phyloP scores from a whole-genome alignment of 2,329 filamentous ascomycete species.

The Parastagonospora avenae region DNA sequence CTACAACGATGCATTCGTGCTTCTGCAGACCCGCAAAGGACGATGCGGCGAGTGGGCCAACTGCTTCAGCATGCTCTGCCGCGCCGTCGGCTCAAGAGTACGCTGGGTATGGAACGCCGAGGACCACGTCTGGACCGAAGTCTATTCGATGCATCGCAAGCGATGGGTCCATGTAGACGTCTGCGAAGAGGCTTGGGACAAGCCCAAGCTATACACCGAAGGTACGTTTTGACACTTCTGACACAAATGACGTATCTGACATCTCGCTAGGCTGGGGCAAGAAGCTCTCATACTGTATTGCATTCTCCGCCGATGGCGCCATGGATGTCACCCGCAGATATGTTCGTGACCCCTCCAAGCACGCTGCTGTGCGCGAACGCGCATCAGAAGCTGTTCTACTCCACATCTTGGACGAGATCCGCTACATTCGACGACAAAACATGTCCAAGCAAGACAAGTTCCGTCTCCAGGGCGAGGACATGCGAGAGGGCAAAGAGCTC shows the following conservation, averaged over 20 bases:
- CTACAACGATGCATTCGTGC: constrained; percentile 92
- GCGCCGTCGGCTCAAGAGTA: constrained; percentile 86
- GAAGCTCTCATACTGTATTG: constrained; percentile 96
- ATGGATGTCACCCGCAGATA: constrained; percentile 72
- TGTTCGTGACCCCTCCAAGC: constrained; percentile 70
- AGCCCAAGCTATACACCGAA: constrained; percentile 87
- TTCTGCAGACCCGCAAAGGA: constrained; percentile 84
- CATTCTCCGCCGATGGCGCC: constrained; percentile 87
- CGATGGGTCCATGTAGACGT: constrained; percentile 97
- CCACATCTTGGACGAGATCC: constrained; percentile 91
- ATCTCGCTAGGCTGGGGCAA: constrained; percentile 75
- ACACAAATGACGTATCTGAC: constrained; percentile 12
- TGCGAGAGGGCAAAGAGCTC: constrained; percentile 75
- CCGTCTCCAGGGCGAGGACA: constrained; percentile 79
- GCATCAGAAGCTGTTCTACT: constrained; percentile 89
- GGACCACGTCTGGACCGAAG: constrained; percentile 96
- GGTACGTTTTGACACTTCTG: constrained; percentile 54
- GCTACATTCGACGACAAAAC: constrained; percentile 79
- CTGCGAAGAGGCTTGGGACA: constrained; percentile 95
- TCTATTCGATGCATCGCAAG: constrained; percentile 91
- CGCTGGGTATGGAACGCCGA: constrained; percentile 99
- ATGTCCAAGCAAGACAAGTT: constrained; percentile 86
- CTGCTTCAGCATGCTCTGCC: constrained; percentile 97
- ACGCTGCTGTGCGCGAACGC: constrained; percentile 74
- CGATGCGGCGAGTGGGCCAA: constrained; percentile 96